Evolutionary conservation across 495 filamentous ascomycete species (phyloP).

Genomic region (Viridothelium virens): DNA sequence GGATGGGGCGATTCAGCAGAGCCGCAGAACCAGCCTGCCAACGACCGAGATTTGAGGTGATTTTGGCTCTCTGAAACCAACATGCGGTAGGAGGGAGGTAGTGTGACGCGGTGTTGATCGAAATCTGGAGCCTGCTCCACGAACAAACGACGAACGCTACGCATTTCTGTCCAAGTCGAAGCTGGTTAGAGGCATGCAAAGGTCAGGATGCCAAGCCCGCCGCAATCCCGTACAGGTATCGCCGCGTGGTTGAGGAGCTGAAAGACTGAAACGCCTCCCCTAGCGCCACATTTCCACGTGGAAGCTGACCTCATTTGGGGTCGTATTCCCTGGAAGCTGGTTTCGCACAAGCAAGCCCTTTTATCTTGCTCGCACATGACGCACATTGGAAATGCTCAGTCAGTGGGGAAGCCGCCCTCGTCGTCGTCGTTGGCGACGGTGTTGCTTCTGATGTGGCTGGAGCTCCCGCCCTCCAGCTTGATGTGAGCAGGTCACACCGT

Average conservation of each 20-base stretch:
- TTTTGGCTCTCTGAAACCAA: not conserved
- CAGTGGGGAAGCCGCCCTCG: not conserved
- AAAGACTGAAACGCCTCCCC: conserved; percentile 9
- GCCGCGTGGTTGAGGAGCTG: not conserved
- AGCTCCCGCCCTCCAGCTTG: not conserved
- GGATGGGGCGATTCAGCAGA: not conserved
- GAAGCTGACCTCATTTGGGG: conserved; percentile 4
- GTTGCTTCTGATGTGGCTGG: not conserved
- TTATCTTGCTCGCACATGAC: not conserved
- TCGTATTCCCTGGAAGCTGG: not conserved
- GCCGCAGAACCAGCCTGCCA: not conserved
- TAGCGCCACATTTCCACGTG: conserved; percentile 9
- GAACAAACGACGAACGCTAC: conserved; percentile 1
- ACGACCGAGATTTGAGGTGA: not conserved
- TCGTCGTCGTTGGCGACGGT: not conserved
- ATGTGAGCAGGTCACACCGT: not conserved
- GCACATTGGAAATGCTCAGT: not conserved
- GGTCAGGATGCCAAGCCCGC: not conserved
- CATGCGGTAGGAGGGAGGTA: not conserved
- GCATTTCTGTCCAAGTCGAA: conserved; percentile 8
- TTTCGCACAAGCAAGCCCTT: not conserved
- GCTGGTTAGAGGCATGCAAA: conserved; percentile 1
- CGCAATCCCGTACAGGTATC: not conserved
- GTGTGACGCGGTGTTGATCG: conserved; percentile 7
- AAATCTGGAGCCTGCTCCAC: not conserved